Conservation (phyloP, 768 basidiomycete genomes). For the Tulasnella sp. region DNA sequence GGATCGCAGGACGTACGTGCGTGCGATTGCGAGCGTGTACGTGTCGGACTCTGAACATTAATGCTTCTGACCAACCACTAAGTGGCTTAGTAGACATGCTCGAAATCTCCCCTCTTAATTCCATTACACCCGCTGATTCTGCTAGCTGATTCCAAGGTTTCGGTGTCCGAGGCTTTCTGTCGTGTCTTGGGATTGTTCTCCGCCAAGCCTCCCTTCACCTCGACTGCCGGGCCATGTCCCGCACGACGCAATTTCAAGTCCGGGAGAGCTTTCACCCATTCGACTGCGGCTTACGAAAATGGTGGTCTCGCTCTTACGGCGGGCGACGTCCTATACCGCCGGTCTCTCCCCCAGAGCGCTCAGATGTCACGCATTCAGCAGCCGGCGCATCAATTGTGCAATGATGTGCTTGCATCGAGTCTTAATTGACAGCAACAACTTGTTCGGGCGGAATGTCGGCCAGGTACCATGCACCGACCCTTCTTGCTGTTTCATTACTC, state of each 20-base stretch:
- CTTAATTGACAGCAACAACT: no score
- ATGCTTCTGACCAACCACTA: neutral
- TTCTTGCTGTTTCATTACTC: neutral
- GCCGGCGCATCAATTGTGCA: neutral
- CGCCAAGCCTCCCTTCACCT: conserved; percentile 1
- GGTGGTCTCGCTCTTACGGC: neutral
- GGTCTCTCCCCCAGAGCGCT: neutral
- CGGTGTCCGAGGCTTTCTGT: neutral
- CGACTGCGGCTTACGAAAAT: neutral
- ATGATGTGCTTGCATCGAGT: neutral
- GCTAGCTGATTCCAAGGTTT: neutral
- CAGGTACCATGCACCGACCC: neutral
- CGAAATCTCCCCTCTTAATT: neutral
- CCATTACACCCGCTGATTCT: no score
- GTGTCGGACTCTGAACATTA: neutral
- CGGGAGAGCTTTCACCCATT: neutral
- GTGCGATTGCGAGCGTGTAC: neutral
- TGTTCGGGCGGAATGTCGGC: neutral
- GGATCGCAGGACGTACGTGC: neutral
- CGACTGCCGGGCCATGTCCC: neutral
- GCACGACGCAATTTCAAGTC: neutral
- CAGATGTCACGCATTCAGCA: neutral
- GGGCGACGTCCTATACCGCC: neutral
- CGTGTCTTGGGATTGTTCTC: neutral
- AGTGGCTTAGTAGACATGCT: neutral